Conservation (phyloP, 805 yeast species). For the Yarrowia deformans region DNA sequence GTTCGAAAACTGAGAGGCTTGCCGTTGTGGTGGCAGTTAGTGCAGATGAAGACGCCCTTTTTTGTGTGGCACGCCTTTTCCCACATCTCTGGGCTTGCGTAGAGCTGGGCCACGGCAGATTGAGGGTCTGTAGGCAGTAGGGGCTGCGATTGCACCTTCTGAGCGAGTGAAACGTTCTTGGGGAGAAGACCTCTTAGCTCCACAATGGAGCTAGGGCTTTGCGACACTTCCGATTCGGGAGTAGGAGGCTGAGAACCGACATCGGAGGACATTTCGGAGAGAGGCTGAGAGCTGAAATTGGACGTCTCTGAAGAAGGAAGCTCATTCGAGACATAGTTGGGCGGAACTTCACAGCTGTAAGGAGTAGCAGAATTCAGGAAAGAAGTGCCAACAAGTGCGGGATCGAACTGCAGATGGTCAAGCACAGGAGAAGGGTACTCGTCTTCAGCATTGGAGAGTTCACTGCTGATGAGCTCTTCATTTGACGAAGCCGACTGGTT, state of each 20-base stretch:
- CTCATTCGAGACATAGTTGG: too few relatives aligned
- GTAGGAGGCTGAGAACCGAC: not conserved
- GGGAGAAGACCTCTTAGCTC: not conserved
- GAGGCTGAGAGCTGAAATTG: too few relatives aligned
- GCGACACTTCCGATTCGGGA: not conserved
- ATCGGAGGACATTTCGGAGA: not conserved
- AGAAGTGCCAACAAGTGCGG: not conserved
- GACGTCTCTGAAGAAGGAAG: too few relatives aligned
- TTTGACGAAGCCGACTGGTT: too few relatives aligned
- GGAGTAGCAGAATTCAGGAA: too few relatives aligned
- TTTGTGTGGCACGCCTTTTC: constrained; percentile 9
- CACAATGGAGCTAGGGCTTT: not conserved
- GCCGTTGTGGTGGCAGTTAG: constrained; percentile 12
- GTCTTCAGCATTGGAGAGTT: not conserved
- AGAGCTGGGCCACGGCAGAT: constrained; percentile 1
- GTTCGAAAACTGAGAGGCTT: constrained; percentile 12
- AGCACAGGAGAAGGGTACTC: not conserved
- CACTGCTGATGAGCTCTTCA: not conserved
- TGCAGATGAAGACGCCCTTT: constrained; percentile 32
- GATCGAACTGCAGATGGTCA: not conserved
- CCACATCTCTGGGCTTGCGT: constrained; percentile 10
- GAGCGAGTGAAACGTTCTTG: not conserved
- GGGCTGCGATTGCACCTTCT: not conserved
- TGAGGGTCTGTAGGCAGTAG: constrained; percentile 12
- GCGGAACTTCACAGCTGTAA: too few relatives aligned